Base-by-base conservation (phyloP, 179 eudicot species). In the Sideroxylon spinosum region DNA sequence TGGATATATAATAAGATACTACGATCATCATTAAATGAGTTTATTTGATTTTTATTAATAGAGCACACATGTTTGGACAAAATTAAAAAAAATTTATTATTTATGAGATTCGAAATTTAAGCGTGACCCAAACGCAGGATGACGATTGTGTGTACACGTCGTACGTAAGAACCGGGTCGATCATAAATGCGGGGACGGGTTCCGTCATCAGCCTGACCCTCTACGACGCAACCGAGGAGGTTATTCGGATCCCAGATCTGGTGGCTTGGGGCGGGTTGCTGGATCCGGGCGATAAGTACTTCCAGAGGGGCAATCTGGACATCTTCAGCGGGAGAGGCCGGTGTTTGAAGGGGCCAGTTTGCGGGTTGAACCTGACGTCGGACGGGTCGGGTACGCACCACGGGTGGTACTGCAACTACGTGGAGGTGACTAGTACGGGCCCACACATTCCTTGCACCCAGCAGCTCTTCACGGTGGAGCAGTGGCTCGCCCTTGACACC, bases 371-470 rank as follows among this genome's bases (percentile, higher is more conserved):
- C 79, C 86, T 95, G 16, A 85, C 86, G 0, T 93, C 97, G 0
- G 97, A 95, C 48, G 97, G 97, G 23, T 57, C 93, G 3, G 98
- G 95, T 0, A 19, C 85, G 1, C 84, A 85, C 79, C 93, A 87
- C 75, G 97, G 97, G 0, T 95, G 98, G 98, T 91, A 90, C 86
- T 82, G 88, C 66, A 88, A 93, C 88, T 91, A 93, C 73, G 86
- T 95, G 23, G 97, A 95, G 79, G 87, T 95, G 13, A 91, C 97
- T 55, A 74, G 91, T 19, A 89, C 98, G 0, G 95, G 97, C 19
- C 89, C 87, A 68, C 97, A 91, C 71, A 2, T 7, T 7, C 28
- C 75, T 1, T 95, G 97, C 74, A 73, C 84, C 0, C 92, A 91
- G 77, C 48, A 75, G 78, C 74, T 19, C 56, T 95, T 95, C 82